A percentile compares a stretch with the other conserved stretches of the same genome.
These are phyloP conservation scores for Mortierella claussenii DNA, from an alignment of 192 early-diverging fungal genomes.

Conservation along the genomic window DNA sequence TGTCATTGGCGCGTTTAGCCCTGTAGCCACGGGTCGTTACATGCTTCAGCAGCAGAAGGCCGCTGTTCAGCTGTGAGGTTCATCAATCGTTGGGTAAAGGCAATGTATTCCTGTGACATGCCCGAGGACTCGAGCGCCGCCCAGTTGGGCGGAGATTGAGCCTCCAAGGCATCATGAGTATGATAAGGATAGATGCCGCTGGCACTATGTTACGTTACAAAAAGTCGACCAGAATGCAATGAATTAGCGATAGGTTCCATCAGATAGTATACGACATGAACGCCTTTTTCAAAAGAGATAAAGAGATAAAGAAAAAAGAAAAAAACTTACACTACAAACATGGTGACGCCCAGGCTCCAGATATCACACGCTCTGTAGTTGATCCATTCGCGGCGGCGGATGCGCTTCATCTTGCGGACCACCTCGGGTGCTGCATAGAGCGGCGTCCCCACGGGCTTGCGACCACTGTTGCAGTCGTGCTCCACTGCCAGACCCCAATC, in stretches of 20 bases:
- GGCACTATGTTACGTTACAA: conserved; percentile 26
- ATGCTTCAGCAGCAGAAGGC: conserved; percentile 43
- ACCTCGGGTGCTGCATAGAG: conserved; percentile 49
- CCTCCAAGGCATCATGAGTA: conserved; percentile 46
- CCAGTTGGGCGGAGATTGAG: conserved; percentile 51
- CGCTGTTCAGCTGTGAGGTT: conserved; percentile 46
- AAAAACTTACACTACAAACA: conserved; percentile 53
- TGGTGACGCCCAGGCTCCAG: conserved; percentile 53
- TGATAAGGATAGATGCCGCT: conserved; percentile 53
- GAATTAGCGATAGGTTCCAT: not conserved
- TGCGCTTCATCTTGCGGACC: conserved; percentile 49
- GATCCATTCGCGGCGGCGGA: conserved; percentile 47
- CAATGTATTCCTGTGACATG: conserved; percentile 52
- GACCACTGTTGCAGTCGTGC: conserved; percentile 43
- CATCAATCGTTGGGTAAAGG: conserved; percentile 44
- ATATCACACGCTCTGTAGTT: conserved; percentile 53
- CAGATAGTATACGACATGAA: not conserved
- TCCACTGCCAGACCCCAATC: conserved; percentile 50
- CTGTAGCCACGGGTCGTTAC: conserved; percentile 42
- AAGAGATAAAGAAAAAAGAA: not conserved
- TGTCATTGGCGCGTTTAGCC: conserved; percentile 11
- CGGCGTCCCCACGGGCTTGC: conserved; percentile 44
- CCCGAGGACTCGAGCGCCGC: conserved; percentile 40
- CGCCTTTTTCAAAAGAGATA: not conserved
- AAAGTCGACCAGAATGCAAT: not conserved